Evolutionary conservation across 495 filamentous ascomycete species (phyloP), one percentile per base, ranked within the genome.

Genomic region (Collariella sp.): DNA sequence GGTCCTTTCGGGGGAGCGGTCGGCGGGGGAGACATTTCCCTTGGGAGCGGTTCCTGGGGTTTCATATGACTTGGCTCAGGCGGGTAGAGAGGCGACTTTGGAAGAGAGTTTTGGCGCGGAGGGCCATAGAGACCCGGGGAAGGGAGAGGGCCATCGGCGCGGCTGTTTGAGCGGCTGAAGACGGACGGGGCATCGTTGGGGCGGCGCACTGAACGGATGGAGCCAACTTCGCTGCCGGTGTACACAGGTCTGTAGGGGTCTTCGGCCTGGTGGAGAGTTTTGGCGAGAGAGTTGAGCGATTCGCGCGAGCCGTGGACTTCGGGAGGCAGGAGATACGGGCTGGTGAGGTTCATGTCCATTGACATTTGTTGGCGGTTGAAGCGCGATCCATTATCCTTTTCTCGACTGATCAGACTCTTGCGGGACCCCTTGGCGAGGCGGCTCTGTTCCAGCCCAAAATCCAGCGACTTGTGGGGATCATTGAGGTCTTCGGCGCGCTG

Each of bases 381-480:
- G 45, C 77, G 79, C 59, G 79, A 75, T 3, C 63, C 54, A 6
- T 47, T 47, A 43, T 80, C 76, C 58, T 79, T 79, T 54, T 77
- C 72, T 55, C 76, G 73, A 34, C 71, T 68, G 45, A 75, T 65
- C n/a, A 74, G 63, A 24, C 67, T 74, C 60, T 66, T 74, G 55
- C 74, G 76, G 51, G 77, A 74, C 10, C 62, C 57, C 41, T 72
- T 70, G 22, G 55, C 67, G 57, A 34, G 16, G n/a, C 60, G 38
- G 20, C 51, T 58, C 24, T 74, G 76, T 11, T 80, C 87, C 67
- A 96, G 70, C 26, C 93, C 93, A 66, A 97, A 98, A 67, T 98
- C 93, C 64, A 97, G 79, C 2, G 89, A 95, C 63, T 85, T 94
- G 67, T 94, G 87, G 60, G 88, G 86, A 65, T 96, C 91, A 55